Conservation (phyloP, 169 alveolate genomes). For the Eimeria maxima region DNA sequence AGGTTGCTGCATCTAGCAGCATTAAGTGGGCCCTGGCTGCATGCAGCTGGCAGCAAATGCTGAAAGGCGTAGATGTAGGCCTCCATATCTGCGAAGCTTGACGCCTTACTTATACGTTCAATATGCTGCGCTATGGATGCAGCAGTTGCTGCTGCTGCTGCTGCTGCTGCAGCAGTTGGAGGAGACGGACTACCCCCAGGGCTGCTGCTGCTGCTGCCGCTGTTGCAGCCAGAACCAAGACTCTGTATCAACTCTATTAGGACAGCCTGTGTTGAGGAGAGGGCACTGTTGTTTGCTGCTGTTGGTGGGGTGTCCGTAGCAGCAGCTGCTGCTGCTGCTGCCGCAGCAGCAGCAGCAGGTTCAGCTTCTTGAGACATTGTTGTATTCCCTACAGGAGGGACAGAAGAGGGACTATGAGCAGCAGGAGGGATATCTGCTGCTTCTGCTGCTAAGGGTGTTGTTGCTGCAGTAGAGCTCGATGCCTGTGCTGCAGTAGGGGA, state of each 20-base stretch:
- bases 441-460: slow-evolving; percentile 34
- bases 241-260: not conserved
- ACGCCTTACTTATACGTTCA: not conserved
- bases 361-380: not conserved
- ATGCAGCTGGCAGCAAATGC: slow-evolving; percentile 11
- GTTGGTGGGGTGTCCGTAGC: not conserved
- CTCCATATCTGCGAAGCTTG: not conserved
- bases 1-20: not conserved
- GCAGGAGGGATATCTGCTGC: not conserved
- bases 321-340: slow-evolving; percentile 61
- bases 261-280: slow-evolving; percentile 4
- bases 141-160: slow-evolving; percentile 30
- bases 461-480: not conserved
- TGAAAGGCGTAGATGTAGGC: not conserved
- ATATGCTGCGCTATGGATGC: not conserved
- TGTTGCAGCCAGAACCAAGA: slow-evolving; percentile 23
- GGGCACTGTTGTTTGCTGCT: slow-evolving; percentile 8
- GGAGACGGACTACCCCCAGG: not conserved
- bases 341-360: not conserved
- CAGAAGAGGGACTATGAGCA: not conserved
- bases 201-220: slow-evolving; percentile 57
- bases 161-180: not conserved
- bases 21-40: not conserved
- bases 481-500: slow-evolving; percentile 40
- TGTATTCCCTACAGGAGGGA: not conserved